Conservation (phyloP, 1,139 yeast genomes). For the Taphrina wiesneri region DNA sequence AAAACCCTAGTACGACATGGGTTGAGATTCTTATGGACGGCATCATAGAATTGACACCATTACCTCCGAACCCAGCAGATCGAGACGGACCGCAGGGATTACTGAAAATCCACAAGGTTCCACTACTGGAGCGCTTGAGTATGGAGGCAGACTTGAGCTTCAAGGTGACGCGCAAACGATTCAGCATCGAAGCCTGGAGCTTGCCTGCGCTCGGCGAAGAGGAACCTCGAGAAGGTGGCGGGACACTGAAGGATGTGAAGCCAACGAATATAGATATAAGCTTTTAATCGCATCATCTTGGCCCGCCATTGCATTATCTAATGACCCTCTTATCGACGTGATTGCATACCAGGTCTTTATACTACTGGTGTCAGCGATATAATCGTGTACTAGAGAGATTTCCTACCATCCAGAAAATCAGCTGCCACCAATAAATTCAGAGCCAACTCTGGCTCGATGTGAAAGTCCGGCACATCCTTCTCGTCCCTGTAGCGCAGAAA, state of each 20-base stretch:
- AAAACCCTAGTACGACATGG: constrained; percentile 52
- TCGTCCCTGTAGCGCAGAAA: constrained; percentile 55
- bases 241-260: constrained; percentile 21
- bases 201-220: constrained; percentile 35
- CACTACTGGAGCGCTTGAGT: constrained; percentile 24
- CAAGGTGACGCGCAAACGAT: constrained; percentile 32
- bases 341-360: not conserved
- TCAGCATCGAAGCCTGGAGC: constrained; percentile 35
- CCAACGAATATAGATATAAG: constrained; percentile 32
- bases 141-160: constrained; percentile 34
- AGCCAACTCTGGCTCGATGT: constrained; percentile 91
- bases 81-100: constrained; percentile 33
- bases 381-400: not conserved
- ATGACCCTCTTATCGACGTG: not conserved
- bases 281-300: not conserved
- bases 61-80: constrained; percentile 43
- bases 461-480: constrained; percentile 77
- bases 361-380: not conserved
- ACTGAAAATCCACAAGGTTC: constrained; percentile 37
- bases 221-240: constrained; percentile 30
- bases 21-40: constrained; percentile 68
- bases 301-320: not conserved
- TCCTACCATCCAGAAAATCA: constrained; percentile 68
- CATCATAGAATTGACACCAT: constrained; percentile 76
- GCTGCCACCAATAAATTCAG: constrained; percentile 88